A percentile compares a stretch with the other conserved stretches of the same genome.
These are phyloP conservation scores for Fusarium sp. DNA, from an alignment of 2,329 filamentous ascomycete genomes.

Conservation along the genomic window DNA sequence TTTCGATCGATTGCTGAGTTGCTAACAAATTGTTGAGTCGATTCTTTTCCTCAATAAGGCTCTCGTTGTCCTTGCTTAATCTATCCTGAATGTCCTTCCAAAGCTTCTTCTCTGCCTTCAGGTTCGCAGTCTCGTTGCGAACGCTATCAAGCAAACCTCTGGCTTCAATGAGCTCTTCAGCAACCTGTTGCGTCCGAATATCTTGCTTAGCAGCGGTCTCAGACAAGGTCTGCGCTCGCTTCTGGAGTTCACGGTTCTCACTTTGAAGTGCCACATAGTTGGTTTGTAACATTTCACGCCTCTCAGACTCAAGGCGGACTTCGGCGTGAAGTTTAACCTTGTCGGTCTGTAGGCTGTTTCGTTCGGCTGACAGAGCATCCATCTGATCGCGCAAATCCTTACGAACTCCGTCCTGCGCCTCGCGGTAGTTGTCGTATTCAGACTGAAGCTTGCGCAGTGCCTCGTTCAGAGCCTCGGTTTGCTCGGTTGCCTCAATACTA, in stretches of 20 bases:
- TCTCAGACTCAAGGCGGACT: conserved; percentile 81
- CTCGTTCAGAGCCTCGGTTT: conserved; percentile 73
- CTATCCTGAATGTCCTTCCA: conserved; percentile 95
- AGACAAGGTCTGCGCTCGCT: conserved; percentile 78
- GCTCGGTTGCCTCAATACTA: conserved; percentile 66
- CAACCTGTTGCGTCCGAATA: conserved; percentile 87
- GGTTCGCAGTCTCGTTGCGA: conserved; percentile 88
- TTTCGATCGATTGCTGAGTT: conserved; percentile 88
- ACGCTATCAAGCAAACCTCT: conserved; percentile 85
- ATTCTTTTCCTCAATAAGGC: conserved; percentile 82
- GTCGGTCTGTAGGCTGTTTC: conserved; percentile 83
- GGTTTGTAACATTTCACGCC: conserved; percentile 88
- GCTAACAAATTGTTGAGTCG: conserved; percentile 84
- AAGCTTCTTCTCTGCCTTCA: conserved; percentile 93
- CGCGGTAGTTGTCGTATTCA: conserved; percentile 89
- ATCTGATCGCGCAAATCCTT: conserved; percentile 86
- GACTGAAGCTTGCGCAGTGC: conserved; percentile 87
- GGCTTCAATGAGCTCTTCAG: conserved; percentile 90
- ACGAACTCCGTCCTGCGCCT: conserved; percentile 84
- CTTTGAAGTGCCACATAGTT: conserved; percentile 86
- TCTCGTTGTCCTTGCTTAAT: conserved; percentile 88
- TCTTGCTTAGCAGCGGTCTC: conserved; percentile 92
- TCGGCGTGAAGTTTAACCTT: conserved; percentile 84
- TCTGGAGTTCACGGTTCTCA: conserved; percentile 89
- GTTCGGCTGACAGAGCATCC: conserved; percentile 83